Conservation (phyloP, 2,329 filamentous ascomycete species). For the Ophidiomyces ophidiicola region DNA sequence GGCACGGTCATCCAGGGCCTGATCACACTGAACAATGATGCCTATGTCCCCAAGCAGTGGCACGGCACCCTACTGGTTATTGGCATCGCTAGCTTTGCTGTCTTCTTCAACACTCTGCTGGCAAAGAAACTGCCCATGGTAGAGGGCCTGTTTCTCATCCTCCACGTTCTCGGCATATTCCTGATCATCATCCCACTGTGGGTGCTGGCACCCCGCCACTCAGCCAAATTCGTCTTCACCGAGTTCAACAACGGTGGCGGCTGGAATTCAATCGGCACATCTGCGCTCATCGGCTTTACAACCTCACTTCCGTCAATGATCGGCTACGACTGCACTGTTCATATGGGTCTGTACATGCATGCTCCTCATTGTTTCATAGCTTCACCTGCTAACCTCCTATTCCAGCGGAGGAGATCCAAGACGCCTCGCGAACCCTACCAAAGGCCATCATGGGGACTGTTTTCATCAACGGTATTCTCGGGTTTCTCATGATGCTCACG, state of each 20-base stretch:
- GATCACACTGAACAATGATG: conserved; percentile 22
- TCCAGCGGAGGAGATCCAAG: conserved; percentile 30
- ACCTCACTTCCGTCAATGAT: conserved; percentile 3
- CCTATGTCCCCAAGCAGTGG: conserved; percentile 26
- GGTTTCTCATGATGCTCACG: conserved; percentile 23
- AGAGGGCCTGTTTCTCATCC: conserved; percentile 22
- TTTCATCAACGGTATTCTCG: conserved; percentile 27
- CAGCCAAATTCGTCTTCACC: conserved; percentile 25
- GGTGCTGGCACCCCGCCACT: conserved; percentile 21
- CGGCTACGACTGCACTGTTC: conserved; percentile 4
- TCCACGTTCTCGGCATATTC: conserved; percentile 34
- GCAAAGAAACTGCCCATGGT: conserved; percentile 22
- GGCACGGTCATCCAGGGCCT: conserved; percentile 27
- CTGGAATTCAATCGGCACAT: conserved; percentile 23
- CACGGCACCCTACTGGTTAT: conserved; percentile 30
- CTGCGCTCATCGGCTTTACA: conserved; percentile 5
- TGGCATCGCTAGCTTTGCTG: conserved; percentile 22
- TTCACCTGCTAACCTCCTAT: not conserved
- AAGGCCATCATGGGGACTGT: conserved; percentile 26
- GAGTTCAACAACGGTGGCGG: conserved; percentile 32
- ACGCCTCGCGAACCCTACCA: conserved; percentile 28
- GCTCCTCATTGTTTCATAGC: not conserved
- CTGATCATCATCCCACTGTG: conserved; percentile 34
- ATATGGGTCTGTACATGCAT: conserved; percentile 2
- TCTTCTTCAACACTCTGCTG: conserved; percentile 20